phyloP scores from a whole-genome alignment of 371 early-diverging fungal genomes.

The Coemansia linderi region DNA sequence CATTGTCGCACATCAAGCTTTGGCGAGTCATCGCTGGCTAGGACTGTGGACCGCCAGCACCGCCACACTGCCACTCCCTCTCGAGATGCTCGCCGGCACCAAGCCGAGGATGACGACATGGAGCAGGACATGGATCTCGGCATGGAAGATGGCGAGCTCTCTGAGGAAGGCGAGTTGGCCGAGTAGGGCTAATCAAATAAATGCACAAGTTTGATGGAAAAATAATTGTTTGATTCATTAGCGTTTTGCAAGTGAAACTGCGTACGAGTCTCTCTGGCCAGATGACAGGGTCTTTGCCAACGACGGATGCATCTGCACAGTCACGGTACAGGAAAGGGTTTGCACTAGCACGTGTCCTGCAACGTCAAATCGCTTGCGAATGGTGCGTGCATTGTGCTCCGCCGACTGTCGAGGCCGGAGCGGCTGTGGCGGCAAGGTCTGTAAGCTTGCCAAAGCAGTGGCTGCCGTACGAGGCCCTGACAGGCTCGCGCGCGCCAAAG shows the following conservation, averaged over 20 bases:
- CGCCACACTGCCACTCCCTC: background rate
- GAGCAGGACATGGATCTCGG: slow-evolving; percentile 44
- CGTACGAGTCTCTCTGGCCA: slow-evolving; percentile 24
- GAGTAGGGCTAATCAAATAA: slow-evolving; percentile 6
- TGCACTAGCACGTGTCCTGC: slow-evolving; percentile 18
- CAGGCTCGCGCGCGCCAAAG: background rate
- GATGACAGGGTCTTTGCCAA: slow-evolving; percentile 7
- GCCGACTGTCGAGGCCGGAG: background rate
- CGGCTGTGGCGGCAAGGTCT: background rate
- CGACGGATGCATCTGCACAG: slow-evolving; percentile 47
- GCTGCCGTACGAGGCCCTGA: slow-evolving; percentile 5
- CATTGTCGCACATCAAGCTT: slow-evolving; percentile 34
- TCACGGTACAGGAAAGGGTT: slow-evolving; percentile 44
- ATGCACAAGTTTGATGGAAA: background rate
- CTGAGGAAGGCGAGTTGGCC: slow-evolving; percentile 45
- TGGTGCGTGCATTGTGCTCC: slow-evolving; percentile 6
- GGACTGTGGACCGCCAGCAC: slow-evolving; percentile 5
- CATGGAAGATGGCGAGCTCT: slow-evolving; percentile 43
- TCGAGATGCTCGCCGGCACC: background rate
- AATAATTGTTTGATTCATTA: background rate
- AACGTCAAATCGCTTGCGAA: slow-evolving; percentile 39
- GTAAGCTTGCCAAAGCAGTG: background rate
- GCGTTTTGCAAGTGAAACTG: slow-evolving; percentile 25
- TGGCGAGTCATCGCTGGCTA: slow-evolving; percentile 15
- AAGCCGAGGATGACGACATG: slow-evolving; percentile 20